Conservation (phyloP, 306 rosid genomes). For the Phaseolus lunatus region DNA sequence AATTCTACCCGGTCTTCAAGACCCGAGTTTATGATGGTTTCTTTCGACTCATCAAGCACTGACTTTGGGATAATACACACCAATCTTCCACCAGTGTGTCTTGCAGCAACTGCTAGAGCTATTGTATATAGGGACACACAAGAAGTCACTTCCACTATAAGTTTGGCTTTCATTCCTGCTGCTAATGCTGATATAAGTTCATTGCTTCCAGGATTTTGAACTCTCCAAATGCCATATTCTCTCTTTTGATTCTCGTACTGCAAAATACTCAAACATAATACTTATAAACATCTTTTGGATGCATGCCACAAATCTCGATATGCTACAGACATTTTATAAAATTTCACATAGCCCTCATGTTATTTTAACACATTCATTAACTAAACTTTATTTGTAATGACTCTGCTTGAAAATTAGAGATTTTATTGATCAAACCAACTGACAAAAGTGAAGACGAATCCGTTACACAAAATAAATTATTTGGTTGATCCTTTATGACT, state of each 20-base stretch:
- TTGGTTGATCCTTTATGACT: neutral
- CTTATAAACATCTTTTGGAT: neutral
- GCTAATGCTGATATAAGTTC: slow-evolving; percentile 74
- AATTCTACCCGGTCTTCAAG: slow-evolving; percentile 63
- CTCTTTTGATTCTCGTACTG: slow-evolving; percentile 54
- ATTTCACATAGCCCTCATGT: too few species aligned
- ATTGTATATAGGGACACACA: slow-evolving; percentile 60
- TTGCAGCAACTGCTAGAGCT: slow-evolving; percentile 66
- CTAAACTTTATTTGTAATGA: too few species aligned
- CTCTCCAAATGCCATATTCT: slow-evolving; percentile 49
- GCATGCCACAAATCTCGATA: neutral
- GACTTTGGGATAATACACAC: slow-evolving; percentile 64
- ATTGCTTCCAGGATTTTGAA: slow-evolving; percentile 62
- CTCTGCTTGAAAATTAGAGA: too few species aligned
- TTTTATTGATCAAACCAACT: too few species aligned
- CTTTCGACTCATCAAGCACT: slow-evolving; percentile 52
- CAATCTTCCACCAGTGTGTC: slow-evolving; percentile 60
- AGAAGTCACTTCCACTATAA: slow-evolving; percentile 64
- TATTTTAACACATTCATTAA: neutral
- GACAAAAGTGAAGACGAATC: too few species aligned
- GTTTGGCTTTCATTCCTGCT: slow-evolving; percentile 70
- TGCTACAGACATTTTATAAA: neutral
- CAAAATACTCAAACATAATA: neutral
- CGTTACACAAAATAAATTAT: too few species aligned
- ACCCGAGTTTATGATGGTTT: slow-evolving; percentile 55